Conservation (phyloP, 345 rosid genomes). For the Sonneratia alba region DNA sequence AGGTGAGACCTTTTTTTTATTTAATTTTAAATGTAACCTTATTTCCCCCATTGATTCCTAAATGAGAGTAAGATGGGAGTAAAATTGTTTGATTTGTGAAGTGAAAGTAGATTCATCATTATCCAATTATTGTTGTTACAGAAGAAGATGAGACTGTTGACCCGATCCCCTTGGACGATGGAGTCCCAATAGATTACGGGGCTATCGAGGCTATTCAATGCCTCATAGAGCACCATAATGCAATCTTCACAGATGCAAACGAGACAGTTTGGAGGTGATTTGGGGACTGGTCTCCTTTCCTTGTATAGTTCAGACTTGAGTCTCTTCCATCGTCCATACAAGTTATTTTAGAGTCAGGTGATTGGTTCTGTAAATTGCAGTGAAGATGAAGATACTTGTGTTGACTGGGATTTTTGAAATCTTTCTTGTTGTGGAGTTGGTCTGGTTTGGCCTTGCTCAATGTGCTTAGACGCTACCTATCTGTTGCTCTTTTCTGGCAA, state of each 20-base stretch:
- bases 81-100: not conserved
- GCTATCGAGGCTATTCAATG: slow-evolving; percentile 79
- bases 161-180: slow-evolving; percentile 73
- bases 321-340: not conserved
- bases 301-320: not conserved
- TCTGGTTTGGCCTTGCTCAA: not conserved
- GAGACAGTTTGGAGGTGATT: slow-evolving; percentile 62
- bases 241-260: slow-evolving; percentile 76
- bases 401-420: not conserved
- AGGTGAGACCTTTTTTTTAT: slow-evolving; percentile 25
- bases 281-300: not conserved
- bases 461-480: not conserved
- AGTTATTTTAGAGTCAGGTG: not conserved
- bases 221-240: slow-evolving; percentile 81
- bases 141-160: slow-evolving; percentile 64
- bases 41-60: not conserved
- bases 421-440: not conserved
- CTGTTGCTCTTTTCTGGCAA: not conserved
- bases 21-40: not conserved
- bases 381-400: not conserved
- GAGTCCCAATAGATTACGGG: slow-evolving; percentile 51
- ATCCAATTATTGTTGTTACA: slow-evolving; percentile 19
- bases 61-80: not conserved
- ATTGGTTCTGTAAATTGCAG: slow-evolving; percentile 3
- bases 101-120: not conserved